A percentile compares a stretch with the other conserved stretches of the same genome.
These are phyloP conservation scores for Halophytophthora batemanensis DNA, from an alignment of 352 stramenopile species.

Conservation along the genomic window DNA sequence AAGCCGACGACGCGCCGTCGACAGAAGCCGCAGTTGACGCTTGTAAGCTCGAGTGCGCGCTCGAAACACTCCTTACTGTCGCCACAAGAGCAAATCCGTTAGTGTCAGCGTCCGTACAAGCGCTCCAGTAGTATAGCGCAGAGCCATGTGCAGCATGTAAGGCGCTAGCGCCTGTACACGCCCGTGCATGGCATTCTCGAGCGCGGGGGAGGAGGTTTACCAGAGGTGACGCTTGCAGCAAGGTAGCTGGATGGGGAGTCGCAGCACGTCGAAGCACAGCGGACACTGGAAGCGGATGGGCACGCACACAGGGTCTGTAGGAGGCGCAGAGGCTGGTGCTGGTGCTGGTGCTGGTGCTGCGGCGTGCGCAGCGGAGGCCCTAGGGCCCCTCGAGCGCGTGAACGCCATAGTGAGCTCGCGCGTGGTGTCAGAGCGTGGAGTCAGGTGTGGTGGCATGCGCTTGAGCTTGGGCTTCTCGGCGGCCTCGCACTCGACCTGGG, in stretches of 20 bases:
- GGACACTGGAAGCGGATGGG: conserved; percentile 72
- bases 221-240: conserved; percentile 75
- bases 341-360: not conserved
- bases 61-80: conserved; percentile 66
- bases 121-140: not conserved
- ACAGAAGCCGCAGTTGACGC: conserved; percentile 79
- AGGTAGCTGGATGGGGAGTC: conserved; percentile 58
- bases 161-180: no score
- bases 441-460: no score
- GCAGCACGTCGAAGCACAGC: conserved; percentile 74
- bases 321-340: conserved; percentile 1
- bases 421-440: no score
- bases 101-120: not conserved
- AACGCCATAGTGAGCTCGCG: no score
- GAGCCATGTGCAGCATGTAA: no score
- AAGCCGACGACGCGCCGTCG: conserved; percentile 72
- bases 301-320: conserved; percentile 28
- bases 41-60: conserved; percentile 67
- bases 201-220: conserved; percentile 17
- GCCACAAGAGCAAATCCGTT: conserved; percentile 4
- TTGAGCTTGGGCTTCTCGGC: no score
- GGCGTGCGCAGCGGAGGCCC: conserved; percentile 13
- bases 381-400: no score
- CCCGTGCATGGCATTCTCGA: not conserved
- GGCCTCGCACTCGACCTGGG: no score